Base-by-base conservation (phyloP, 108 stramenopile species). In the Skeletonema menzelii region DNA sequence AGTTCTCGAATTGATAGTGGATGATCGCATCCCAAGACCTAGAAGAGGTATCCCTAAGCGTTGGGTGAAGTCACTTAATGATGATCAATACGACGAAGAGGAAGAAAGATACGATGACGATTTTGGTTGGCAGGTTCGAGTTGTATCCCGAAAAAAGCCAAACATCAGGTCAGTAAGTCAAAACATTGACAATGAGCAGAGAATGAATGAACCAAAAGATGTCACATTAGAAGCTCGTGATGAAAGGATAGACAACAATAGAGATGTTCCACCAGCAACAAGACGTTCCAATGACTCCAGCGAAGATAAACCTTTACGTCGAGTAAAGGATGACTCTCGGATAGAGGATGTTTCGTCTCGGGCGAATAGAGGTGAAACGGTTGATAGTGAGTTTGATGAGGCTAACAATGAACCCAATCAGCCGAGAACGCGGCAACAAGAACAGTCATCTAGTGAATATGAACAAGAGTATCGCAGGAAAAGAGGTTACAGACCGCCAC, bases 1-100 rank as follows among this genome's bases (percentile, higher is more conserved):
- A 44, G 86, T 85, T 10, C 65, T 91, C 20, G 84, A 82, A 40
- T 64, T 89, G 11, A 86, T 91, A 30, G 65, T 89, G 0, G 69
- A 76, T 27, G 91, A 89, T 66, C 13, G 64, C 63, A 86, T 87
- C 22, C 56, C 63, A 24, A 73, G 70, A 47, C 91, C 91, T 15
- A 72, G 67, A 28, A 72, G 65, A 35, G 91, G 91, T 10, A 73
- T 91, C 28, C 91, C 91, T 15, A 62, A 64, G 30, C 83, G 84
- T 63, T 91, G 91, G 91, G 78, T 81, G 49, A 58, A 85, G 7
- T 61, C 69, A 20, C 56, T 38, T 15, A 65, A 53, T 44, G 42
- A 63, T 20, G 22, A 75, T 24, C 56, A 63, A 56, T 67, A 67
- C 24, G 35, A 65, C 3, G 42, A 56, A 6, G 53, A 66, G 49